Base-by-base conservation (phyloP, 1,139 yeast genomes). In the Candida tetrigidarum region DNA sequence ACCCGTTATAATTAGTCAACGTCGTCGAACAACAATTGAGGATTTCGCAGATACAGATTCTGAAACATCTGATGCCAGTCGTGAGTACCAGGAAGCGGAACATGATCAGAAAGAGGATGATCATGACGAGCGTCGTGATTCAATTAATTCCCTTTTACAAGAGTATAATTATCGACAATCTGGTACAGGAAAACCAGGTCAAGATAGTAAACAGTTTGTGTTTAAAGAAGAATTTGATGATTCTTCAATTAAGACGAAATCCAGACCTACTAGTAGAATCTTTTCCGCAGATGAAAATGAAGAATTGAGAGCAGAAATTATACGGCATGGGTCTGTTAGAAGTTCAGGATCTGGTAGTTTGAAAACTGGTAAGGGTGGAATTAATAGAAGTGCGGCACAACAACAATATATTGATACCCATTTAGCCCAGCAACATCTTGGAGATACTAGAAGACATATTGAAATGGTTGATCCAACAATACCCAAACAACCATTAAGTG, bases 21-120 rank as follows among this genome's bases (percentile, higher is more conserved):
- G 26, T 16, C 40, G 40, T 46, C 57, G 57, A 16, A 56, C 65
- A 14, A 60, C 67, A 2, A 46, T 69, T 12, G 69, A 62, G 11
- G 78, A 72, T 44, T 71, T 73, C 52, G 78, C 78, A 14, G 78
- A 73, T 52, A 68, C 77, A 10, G 56, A 53, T 26, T 61, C 72
- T 9, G 64, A 58, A 11, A 47, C 34, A 11, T 45, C 53, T 8
- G 35, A 16, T 4, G 32, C 41, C 8, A 40, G 38, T 18, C 14
- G 11, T 12, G 12, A 14, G 3, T 7, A 50, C 15, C 53, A 53
- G 6, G 41, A 41, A 20, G 43, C 37, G 2, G 46, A 42, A 3
- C 46, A 46, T 7, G 26, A 33, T 3, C 26, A 25, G 3, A 11
- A 23, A 5, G 40, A 29, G 12, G 16, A 41, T n/a, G 69, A 64